A percentile compares a stretch with the other conserved stretches of the same genome.
phyloP scores from a whole-genome alignment of 2,329 filamentous ascomycete species.

The Coniochaeta sp. region DNA sequence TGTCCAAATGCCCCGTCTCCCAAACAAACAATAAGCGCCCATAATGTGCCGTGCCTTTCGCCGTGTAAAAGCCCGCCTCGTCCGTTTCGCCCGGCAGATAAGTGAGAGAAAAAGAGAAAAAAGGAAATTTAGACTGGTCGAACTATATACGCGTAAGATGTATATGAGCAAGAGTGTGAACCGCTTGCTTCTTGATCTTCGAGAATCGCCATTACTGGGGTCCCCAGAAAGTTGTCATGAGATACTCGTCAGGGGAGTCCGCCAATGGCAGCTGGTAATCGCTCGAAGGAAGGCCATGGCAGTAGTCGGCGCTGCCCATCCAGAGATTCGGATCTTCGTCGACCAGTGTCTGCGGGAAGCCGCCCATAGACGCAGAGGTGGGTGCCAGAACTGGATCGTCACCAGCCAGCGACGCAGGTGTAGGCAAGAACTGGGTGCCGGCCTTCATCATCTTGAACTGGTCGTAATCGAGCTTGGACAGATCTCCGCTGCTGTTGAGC shows the following conservation, averaged over 20 bases:
- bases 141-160: background rate
- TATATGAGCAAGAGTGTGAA: too few species aligned
- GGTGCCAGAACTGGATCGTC: constrained; percentile 38
- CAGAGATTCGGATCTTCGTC: constrained; percentile 46
- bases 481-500: constrained; percentile 31
- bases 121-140: background rate
- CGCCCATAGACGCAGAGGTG: constrained; percentile 7
- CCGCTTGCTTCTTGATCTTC: too few species aligned
- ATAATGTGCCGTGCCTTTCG: background rate
- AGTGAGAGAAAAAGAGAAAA: too few species aligned
- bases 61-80: background rate
- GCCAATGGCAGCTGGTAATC: constrained; percentile 20
- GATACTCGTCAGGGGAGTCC: constrained; percentile 21
- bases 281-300: constrained; percentile 16
- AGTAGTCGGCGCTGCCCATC: constrained; percentile 38
- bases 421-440: constrained; percentile 36
- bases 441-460: constrained; percentile 45
- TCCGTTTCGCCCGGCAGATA: background rate
- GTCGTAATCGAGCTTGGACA: constrained; percentile 47
- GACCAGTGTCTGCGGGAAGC: constrained; percentile 10
- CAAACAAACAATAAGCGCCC: background rate
- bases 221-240: constrained; percentile 19
- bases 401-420: constrained; percentile 29
- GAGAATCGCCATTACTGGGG: too few species aligned
- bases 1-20: background rate